A percentile compares a stretch with the other conserved stretches of the same genome.
Conservation (phyloP, 768 basidiomycete genomes). For the Fistulinella prunicolor region DNA sequence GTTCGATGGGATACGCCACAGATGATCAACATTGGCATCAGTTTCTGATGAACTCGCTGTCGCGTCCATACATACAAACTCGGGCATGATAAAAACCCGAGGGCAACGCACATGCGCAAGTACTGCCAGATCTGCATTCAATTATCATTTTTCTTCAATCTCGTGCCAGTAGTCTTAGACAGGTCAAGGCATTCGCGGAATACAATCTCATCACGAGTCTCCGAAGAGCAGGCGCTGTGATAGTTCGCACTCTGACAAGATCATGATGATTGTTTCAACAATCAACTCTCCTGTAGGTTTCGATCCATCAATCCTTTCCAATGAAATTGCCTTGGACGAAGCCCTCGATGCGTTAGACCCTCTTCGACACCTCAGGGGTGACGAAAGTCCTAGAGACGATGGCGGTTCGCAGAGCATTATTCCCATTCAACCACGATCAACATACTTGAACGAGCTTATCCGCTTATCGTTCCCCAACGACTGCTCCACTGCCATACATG, state of each 20-base stretch:
- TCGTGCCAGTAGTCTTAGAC: no score
- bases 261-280: neutral
- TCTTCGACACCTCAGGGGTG: conserved; percentile 55
- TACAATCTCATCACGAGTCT: no score
- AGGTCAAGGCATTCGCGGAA: no score
- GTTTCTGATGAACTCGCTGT: no score
- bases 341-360: conserved; percentile 54
- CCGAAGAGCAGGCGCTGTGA: no score
- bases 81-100: no score
- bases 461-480: conserved; percentile 37
- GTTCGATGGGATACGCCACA: no score
- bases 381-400: conserved; percentile 29
- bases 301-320: conserved; percentile 10
- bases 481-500: conserved; percentile 9
- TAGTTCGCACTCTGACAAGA: neutral
- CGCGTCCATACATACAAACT: no score
- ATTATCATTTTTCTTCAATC: no score
- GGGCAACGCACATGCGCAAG: no score
- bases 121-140: no score
- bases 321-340: conserved; percentile 50
- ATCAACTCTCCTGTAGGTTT: neutral
- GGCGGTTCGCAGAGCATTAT: conserved; percentile 35
- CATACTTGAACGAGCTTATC: conserved; percentile 47
- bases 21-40: no score
- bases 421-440: conserved; percentile 53